Evolutionary conservation across 2,329 filamentous ascomycete species (phyloP), one percentile per base, ranked within the genome.

Genomic region (Drechslerella dactyloides): DNA sequence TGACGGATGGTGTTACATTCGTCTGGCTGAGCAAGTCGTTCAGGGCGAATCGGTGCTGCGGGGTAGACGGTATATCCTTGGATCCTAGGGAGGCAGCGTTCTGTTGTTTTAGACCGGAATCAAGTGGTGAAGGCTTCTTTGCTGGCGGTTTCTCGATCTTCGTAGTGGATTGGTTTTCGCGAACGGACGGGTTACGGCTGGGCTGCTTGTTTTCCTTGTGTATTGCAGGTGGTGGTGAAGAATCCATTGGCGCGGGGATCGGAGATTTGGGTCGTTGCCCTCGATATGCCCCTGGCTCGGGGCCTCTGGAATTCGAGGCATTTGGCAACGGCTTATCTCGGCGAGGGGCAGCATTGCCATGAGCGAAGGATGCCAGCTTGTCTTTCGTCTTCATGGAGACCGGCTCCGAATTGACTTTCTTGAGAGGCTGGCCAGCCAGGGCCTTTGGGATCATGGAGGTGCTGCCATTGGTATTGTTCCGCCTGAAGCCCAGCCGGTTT

Each of bases 341-440:
- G 24, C 6, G 40, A n/a, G 54, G 30, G 50, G 48, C 33, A 56
- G 54, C 42, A 51, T 42, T 52, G 11, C 61, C 65, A 35, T 72
- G 68, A 1, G 44, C 30, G 17, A 72, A 72, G 5, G 68, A 50
- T 15, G 51, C 60, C 13, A 65, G 27, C 46, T 57, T 65, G 19
- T 65, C 60, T 17, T 44, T 72, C 23, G 68, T 51, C 21, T 72
- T 72, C 17, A 44, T 7, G 7, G 68, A 56, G 10, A 65, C 55
- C 11, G 68, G 68, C 15, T 60, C 68, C 2, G 68, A 72, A 33
- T 60, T 51, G 30, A 51, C 56, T 53, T 72, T 72, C 68, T 72
- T 72, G 24, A 72, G 55, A 46, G 68, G 68, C 40, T 72, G 68
- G 51, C 68, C 68, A 40, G 68, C 68, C 60, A 72, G 68, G 15